Conservation (phyloP, 257 asterid genomes). For the Capsicum chinense region DNA sequence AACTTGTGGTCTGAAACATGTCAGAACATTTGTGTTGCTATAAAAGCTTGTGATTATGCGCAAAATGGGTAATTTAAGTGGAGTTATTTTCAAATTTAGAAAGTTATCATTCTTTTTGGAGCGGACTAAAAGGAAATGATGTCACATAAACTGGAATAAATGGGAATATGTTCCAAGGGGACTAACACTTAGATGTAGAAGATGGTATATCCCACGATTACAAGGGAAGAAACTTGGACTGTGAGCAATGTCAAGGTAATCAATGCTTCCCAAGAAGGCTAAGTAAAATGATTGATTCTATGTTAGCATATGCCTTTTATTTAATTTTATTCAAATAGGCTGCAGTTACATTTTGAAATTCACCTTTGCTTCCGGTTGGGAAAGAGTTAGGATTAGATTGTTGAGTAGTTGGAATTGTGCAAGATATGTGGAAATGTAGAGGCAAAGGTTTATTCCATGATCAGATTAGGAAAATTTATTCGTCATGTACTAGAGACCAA, state of each 20-base stretch:
- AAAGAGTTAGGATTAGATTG: conserved; percentile 14
- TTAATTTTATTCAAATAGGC: conserved; percentile 1
- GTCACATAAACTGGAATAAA: not conserved
- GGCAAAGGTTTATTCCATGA: not conserved
- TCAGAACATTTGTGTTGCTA: not conserved
- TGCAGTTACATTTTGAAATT: not conserved
- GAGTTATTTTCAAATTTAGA: not conserved
- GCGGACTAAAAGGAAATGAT: not conserved
- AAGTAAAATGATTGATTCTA: not conserved
- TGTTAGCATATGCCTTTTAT: not conserved
- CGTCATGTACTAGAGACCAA: not conserved
- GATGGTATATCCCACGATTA: not conserved
- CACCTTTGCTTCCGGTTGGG: not conserved
- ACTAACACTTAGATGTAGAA: conserved; percentile 9
- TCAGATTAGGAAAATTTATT: conserved; percentile 17
- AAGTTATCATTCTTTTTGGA: not conserved
- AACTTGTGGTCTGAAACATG: not conserved
- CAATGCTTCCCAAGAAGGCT: conserved; percentile 10
- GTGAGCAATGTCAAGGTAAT: not conserved
- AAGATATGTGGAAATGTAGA: conserved; percentile 6
- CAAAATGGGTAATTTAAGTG: not conserved
- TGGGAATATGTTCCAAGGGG: conserved; percentile 5
- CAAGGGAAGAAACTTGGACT: not conserved
- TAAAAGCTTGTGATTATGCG: not conserved
- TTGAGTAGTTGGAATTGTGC: conserved; percentile 6